Percentiles rank a stretch among this genome's conserved stretches.
phyloP scores from a whole-genome alignment of 768 basidiomycete genomes.

The Phylloporus scabripes region DNA sequence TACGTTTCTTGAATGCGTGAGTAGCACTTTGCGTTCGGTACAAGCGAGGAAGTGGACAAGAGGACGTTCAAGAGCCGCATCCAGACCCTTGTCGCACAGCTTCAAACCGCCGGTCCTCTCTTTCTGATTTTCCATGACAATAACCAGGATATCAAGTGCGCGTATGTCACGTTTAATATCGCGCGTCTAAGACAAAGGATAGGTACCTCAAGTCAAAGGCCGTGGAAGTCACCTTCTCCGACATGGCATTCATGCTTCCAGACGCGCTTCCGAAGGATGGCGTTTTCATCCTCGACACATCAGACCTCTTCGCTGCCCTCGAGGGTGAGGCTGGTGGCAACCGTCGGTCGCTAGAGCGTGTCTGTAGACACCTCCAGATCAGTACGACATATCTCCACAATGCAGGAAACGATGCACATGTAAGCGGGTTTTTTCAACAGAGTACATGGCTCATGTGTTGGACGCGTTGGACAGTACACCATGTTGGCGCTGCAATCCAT shows the following conservation, averaged over 20 bases:
- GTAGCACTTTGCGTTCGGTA: conserved; percentile 65
- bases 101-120: conserved; percentile 49
- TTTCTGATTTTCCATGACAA: conserved; percentile 81
- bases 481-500: conserved; percentile 60
- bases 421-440: conserved; percentile 29
- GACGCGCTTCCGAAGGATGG: conserved; percentile 47
- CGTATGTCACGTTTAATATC: background rate
- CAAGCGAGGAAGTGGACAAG: conserved; percentile 50
- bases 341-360: conserved; percentile 51
- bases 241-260: conserved; percentile 52
- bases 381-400: conserved; percentile 61
- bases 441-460: background rate
- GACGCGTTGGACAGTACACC: conserved; percentile 51
- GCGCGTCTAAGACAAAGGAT: conserved; percentile 2
- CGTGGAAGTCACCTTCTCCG: conserved; percentile 49
- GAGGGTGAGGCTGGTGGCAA: conserved; percentile 54
- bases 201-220: conserved; percentile 51
- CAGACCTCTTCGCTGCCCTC: conserved; percentile 69
- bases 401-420: conserved; percentile 83
- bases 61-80: conserved; percentile 49
- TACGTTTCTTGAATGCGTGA: background rate
- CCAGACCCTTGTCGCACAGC: conserved; percentile 37
- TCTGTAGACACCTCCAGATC: conserved; percentile 61
- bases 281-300: conserved; percentile 66
- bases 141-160: conserved; percentile 70